Conservation (phyloP, 2,329 filamentous ascomycete genomes). For the Trichoderma sp. region DNA sequence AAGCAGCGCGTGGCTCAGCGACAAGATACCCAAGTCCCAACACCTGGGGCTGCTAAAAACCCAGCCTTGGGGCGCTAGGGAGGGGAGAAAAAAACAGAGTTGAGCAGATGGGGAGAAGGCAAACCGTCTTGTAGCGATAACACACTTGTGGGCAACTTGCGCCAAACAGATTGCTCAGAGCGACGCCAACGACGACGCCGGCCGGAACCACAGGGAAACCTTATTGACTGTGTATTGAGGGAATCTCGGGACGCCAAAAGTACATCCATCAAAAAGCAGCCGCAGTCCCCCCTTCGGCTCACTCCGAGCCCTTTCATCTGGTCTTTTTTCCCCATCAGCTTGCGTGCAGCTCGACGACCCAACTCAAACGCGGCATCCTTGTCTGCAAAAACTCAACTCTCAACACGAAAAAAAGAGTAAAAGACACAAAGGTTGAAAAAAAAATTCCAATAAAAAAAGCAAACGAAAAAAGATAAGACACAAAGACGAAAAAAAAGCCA, state of each 20-base stretch:
- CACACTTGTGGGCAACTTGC: slow-evolving; percentile 3
- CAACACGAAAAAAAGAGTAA: background rate
- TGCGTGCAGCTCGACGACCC: background rate
- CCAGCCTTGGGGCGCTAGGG: slow-evolving; percentile 20
- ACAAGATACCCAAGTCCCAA: slow-evolving; percentile 14
- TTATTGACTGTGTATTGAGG: slow-evolving; percentile 16
- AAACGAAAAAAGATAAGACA: background rate
- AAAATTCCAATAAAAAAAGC: background rate
- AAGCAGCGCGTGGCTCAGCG: slow-evolving; percentile 12
- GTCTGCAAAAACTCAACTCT: background rate
- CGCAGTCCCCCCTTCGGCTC: background rate
- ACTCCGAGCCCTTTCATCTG: background rate
- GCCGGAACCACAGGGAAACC: slow-evolving; percentile 10
- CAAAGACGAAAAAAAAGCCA: background rate
- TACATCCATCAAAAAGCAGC: background rate
- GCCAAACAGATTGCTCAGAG: slow-evolving; percentile 9
- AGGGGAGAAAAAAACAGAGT: background rate
- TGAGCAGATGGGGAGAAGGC: background rate
- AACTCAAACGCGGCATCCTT: background rate
- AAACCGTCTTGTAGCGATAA: background rate
- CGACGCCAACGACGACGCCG: slow-evolving; percentile 17
- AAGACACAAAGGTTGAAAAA: background rate
- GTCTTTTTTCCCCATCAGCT: background rate
- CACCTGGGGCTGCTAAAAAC: slow-evolving; percentile 12
- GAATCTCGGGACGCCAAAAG: background rate